These are phyloP conservation scores for Coemansia sp. DNA, from an alignment of 192 early-diverging fungal species.

Conservation along the genomic window DNA sequence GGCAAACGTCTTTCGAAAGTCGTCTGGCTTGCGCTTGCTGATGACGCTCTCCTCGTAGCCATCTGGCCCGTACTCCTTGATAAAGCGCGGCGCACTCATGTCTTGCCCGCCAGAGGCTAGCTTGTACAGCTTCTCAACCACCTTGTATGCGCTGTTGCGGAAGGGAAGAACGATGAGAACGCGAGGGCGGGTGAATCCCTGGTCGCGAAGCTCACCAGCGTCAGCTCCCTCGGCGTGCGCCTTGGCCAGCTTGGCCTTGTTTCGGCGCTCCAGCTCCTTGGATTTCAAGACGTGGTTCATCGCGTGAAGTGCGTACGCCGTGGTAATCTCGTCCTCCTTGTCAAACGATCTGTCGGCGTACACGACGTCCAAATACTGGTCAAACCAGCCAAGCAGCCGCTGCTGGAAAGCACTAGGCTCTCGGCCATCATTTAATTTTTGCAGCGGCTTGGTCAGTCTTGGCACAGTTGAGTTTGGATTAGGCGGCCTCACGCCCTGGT, in stretches of 20 bases:
- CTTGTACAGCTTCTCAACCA: conserved; percentile 76
- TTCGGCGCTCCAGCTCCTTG: conserved; percentile 66
- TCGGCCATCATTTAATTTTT: conserved; percentile 30
- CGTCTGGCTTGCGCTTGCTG: conserved; percentile 72
- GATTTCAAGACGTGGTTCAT: conserved; percentile 92
- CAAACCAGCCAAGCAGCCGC: conserved; percentile 64
- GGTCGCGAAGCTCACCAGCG: conserved; percentile 84
- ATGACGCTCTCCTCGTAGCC: conserved; percentile 62
- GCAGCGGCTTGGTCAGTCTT: conserved; percentile 32
- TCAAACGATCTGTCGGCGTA: conserved; percentile 64
- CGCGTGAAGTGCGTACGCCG: conserved; percentile 77
- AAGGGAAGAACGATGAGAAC: conserved; percentile 91
- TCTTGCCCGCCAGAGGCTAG: conserved; percentile 82
- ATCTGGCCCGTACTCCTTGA: conserved; percentile 72
- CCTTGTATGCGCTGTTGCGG: conserved; percentile 77
- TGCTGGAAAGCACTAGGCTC: conserved; percentile 59
- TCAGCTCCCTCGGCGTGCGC: conserved; percentile 62
- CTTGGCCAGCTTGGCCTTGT: conserved; percentile 73
- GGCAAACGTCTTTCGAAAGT: conserved; percentile 81
- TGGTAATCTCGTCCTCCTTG: conserved; percentile 73
- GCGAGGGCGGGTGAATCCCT: conserved; percentile 94
- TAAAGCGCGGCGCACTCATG: conserved; percentile 80
- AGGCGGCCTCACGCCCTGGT: conserved; percentile 16
- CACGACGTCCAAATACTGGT: conserved; percentile 78
- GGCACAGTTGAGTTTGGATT: conserved; percentile 37